Evolutionary conservation across 1,284 basidiomycete genomes (phyloP).

Genomic region (Cutaneotrichosporon sp.): DNA sequence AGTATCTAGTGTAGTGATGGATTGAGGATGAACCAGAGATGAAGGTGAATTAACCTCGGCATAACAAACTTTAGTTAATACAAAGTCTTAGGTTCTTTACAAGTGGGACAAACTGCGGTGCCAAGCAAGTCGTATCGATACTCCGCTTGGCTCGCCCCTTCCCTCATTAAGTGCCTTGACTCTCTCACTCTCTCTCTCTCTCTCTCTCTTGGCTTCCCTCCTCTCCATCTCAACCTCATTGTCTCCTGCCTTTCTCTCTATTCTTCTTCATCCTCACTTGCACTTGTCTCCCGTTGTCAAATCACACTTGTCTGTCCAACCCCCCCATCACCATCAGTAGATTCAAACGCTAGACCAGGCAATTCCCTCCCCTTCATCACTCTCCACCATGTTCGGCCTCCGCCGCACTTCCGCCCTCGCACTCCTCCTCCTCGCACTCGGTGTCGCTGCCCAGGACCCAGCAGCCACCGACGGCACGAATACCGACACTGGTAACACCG

Average conservation of each 20-base stretch:
- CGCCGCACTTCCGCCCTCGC: constrained; percentile 1
- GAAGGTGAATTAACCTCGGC: too few relatives aligned
- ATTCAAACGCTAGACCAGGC: neutral
- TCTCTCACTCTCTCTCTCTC: neutral
- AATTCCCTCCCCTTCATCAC: neutral
- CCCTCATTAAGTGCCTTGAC: too few relatives aligned
- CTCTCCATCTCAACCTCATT: neutral
- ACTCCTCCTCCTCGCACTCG: constrained; percentile 4
- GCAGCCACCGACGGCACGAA: too few relatives aligned
- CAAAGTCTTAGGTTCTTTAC: too few relatives aligned
- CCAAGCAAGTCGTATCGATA: too few relatives aligned
- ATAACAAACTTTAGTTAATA: too few relatives aligned
- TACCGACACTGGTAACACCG: neutral
- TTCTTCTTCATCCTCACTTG: neutral
- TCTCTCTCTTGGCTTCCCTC: neutral
- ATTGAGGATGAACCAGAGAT: too few relatives aligned
- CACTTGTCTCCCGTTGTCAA: neutral
- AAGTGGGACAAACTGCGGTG: too few relatives aligned
- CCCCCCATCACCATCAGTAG: neutral
- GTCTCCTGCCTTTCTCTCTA: neutral
- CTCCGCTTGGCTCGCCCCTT: too few relatives aligned
- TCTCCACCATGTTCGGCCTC: neutral
- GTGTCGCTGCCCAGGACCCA: neutral
- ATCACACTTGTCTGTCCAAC: neutral
- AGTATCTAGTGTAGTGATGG: too few relatives aligned